Percentiles rank a stretch among this genome's conserved stretches.
Conservation (phyloP, 2,329 filamentous ascomycete species). For the Zymoseptoria ardabiliae region DNA sequence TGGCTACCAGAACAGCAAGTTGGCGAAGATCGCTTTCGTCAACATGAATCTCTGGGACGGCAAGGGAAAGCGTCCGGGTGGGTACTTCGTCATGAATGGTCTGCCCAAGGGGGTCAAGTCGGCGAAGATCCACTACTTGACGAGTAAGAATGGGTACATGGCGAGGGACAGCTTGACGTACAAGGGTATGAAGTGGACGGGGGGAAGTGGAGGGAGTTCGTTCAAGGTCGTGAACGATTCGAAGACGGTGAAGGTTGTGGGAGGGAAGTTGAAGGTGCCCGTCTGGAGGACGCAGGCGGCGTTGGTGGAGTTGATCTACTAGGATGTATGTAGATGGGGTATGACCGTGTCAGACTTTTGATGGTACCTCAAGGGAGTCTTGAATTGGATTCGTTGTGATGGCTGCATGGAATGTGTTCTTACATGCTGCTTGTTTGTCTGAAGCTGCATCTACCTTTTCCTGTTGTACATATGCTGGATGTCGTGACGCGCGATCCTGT, state of each 20-base stretch:
- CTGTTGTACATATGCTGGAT: too few relatives aligned
- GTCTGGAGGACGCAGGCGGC: slow-evolving; percentile 2
- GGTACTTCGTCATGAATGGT: slow-evolving; percentile 1
- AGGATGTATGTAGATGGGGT: not conserved
- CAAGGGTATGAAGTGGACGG: slow-evolving; percentile 7
- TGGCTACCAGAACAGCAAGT: slow-evolving; percentile 2
- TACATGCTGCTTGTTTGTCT: too few relatives aligned
- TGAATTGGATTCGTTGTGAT: too few relatives aligned
- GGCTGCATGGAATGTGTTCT: too few relatives aligned
- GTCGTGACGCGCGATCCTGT: too few relatives aligned
- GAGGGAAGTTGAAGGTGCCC: slow-evolving; percentile 2
- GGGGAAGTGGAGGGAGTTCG: slow-evolving; percentile 1
- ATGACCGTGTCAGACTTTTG: too few relatives aligned
- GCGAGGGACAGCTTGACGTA: slow-evolving; percentile 1
- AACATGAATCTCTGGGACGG: slow-evolving; percentile 7
- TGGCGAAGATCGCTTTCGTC: slow-evolving; percentile 2
- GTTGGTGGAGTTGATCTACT: not conserved
- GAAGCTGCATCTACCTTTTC: too few relatives aligned
- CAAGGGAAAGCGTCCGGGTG: not conserved
- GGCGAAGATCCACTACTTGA: slow-evolving; percentile 5
- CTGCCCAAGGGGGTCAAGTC: not conserved
- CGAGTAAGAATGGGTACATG: not conserved
- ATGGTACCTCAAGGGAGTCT: too few relatives aligned
- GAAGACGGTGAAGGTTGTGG: slow-evolving; percentile 1
- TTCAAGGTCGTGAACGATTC: slow-evolving; percentile 3